Conservation (phyloP, 352 stramenopile genomes). For the Phytophthora tentaculata region DNA sequence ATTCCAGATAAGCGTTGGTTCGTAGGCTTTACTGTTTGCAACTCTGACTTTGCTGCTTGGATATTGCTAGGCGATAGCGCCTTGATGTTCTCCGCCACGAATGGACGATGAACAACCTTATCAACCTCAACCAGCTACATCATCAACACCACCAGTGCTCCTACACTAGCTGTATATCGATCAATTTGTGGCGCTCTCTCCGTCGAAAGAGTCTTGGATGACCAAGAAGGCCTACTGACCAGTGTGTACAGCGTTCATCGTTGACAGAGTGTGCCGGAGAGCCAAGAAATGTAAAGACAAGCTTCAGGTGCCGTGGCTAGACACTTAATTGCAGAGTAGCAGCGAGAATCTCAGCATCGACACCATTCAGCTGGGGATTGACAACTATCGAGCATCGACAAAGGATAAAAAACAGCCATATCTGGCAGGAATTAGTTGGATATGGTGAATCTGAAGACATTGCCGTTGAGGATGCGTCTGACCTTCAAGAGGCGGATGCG, state of each 20-base stretch:
- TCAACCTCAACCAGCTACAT: no score
- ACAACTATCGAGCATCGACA: neutral
- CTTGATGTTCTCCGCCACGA: no score
- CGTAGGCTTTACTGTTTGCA: no score
- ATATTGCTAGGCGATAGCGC: no score
- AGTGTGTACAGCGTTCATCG: slow-evolving; percentile 1
- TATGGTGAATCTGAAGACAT: neutral
- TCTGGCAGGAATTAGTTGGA: no score
- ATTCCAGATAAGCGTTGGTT: no score
- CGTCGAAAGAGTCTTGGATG: neutral
- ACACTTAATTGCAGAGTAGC: slow-evolving; percentile 4
- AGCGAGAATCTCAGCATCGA: slow-evolving; percentile 2
- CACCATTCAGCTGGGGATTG: neutral
- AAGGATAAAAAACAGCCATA: neutral
- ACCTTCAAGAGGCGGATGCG: neutral
- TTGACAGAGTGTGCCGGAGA: neutral
- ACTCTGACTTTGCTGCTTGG: no score
- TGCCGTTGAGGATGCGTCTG: neutral
- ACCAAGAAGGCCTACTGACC: neutral
- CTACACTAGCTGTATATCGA: slow-evolving; percentile 1
- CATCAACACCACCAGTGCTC: no score
- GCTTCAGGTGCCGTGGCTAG: slow-evolving; percentile 1
- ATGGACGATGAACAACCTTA: no score
- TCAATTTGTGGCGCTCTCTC: slow-evolving; percentile 3
- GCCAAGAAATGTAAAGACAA: no score